Evolutionary conservation across 371 early-diverging fungal species (phyloP).

Genomic region (Mucor saturninus): DNA sequence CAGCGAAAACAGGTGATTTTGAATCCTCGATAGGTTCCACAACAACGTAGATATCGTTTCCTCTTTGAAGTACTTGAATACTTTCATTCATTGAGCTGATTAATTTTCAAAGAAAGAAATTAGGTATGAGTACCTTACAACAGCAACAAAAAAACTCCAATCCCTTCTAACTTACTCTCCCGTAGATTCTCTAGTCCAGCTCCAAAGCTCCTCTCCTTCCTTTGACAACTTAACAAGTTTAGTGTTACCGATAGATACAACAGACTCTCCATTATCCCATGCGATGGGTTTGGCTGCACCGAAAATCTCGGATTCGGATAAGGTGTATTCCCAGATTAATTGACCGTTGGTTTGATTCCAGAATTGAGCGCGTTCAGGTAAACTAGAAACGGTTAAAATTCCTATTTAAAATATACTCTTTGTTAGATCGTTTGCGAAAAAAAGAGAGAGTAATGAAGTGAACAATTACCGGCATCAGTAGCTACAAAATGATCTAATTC

Average conservation of each 20-base stretch:
- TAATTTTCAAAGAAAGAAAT: no score
- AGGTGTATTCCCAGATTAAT: slow-evolving; percentile 28
- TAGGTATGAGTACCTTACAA: no score
- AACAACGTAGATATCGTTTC: slow-evolving; percentile 20
- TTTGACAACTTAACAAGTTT: slow-evolving; percentile 24
- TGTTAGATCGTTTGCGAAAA: no score
- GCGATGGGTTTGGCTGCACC: slow-evolving; percentile 12
- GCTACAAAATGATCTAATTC: slow-evolving; percentile 23
- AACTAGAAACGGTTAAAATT: slow-evolving; percentile 47
- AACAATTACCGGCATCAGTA: slow-evolving; percentile 28
- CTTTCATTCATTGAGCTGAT: neutral
- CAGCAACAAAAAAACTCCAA: no score
- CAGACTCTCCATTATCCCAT: slow-evolving; percentile 27
- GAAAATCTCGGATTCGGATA: slow-evolving; percentile 9
- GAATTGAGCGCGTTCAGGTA: slow-evolving; percentile 50
- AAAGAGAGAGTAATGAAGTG: no score
- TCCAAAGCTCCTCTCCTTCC: slow-evolving; percentile 31
- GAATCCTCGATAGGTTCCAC: slow-evolving; percentile 19
- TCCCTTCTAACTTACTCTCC: slow-evolving; percentile 14
- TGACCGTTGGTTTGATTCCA: slow-evolving; percentile 46
- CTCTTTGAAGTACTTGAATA: slow-evolving; percentile 16
- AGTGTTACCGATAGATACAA: slow-evolving; percentile 13
- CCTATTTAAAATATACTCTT: slow-evolving; percentile 23
- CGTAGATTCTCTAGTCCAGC: slow-evolving; percentile 15
- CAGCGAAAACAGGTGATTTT: slow-evolving; percentile 14